Percentiles rank a stretch among this genome's conserved stretches.
These are phyloP conservation scores for Fusarium zealandicum DNA, from an alignment of 2,329 filamentous ascomycete species.

Conservation along the genomic window DNA sequence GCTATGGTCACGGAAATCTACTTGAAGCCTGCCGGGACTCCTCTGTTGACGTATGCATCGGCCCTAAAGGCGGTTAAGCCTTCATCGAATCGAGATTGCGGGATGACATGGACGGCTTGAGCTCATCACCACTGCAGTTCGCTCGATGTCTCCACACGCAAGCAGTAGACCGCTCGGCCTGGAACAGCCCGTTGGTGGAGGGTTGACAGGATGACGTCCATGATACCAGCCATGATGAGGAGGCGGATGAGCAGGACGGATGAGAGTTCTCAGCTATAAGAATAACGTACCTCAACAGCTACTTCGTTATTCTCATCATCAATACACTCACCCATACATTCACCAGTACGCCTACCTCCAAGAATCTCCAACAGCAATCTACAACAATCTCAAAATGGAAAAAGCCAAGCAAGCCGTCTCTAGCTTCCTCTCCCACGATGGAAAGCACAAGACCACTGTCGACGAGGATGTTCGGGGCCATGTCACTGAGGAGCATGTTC, in stretches of 20 bases:
- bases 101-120: slow-evolving; percentile 35
- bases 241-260: not conserved
- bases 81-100: slow-evolving; percentile 24
- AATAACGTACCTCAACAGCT: not conserved
- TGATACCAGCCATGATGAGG: slow-evolving; percentile 20
- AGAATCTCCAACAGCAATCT: not conserved
- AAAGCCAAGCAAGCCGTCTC: slow-evolving; percentile 69
- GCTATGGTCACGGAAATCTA: slow-evolving; percentile 1
- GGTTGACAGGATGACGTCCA: slow-evolving; percentile 24
- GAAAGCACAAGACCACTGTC: slow-evolving; percentile 74
- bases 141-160: not conserved
- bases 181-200: slow-evolving; percentile 9
- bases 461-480: slow-evolving; percentile 69
- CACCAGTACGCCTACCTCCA: not conserved
- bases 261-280: too few species aligned
- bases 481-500: slow-evolving; percentile 66
- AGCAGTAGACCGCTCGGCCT: not conserved
- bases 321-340: not conserved
- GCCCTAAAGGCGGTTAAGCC: slow-evolving; percentile 5
- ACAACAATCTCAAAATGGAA: slow-evolving; percentile 57
- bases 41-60: slow-evolving; percentile 12
- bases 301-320: not conserved
- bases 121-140: slow-evolving; percentile 7
- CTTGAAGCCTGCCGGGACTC: not conserved
- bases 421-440: slow-evolving; percentile 66